A percentile compares a stretch with the other conserved stretches of the same genome.
Evolutionary conservation across 441 rosid species (phyloP).

Genomic region (Erysimum cheiri): DNA sequence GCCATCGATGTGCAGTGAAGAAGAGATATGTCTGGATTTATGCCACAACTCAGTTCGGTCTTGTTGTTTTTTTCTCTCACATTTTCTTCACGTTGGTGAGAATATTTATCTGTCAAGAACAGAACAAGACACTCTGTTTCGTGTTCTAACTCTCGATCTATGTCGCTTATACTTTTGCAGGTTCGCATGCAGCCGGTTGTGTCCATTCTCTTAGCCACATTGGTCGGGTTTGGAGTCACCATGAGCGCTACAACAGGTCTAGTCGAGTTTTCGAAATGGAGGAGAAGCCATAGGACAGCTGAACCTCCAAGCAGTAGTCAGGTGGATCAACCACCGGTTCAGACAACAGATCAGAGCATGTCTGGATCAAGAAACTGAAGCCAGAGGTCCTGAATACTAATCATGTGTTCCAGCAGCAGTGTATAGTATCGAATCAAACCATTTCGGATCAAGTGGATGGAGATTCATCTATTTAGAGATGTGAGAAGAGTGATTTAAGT

Average conservation of each 20-base stretch:
- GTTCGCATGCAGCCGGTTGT: slow-evolving; percentile 70
- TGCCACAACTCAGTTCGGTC: slow-evolving; percentile 68
- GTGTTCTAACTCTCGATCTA: slow-evolving; percentile 5
- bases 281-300: slow-evolving; percentile 40
- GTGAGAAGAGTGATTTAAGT: slow-evolving; percentile 28
- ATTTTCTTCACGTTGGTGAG: slow-evolving; percentile 79
- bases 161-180: slow-evolving; percentile 49
- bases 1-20: slow-evolving; percentile 52
- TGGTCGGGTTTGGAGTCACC: slow-evolving; percentile 79
- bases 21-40: slow-evolving; percentile 77
- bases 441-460: slow-evolving; percentile 19
- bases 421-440: slow-evolving; percentile 18
- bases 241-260: slow-evolving; percentile 66
- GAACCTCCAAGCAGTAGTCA: slow-evolving; percentile 35
- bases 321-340: slow-evolving; percentile 38
- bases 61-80: slow-evolving; percentile 81
- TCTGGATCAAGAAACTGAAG: slow-evolving; percentile 36
- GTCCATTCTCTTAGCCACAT: slow-evolving; percentile 73
- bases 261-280: slow-evolving; percentile 54
- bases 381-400: slow-evolving; percentile 17
- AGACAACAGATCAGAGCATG: slow-evolving; percentile 32
- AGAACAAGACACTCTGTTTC: slow-evolving; percentile 16
- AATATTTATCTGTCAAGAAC: slow-evolving; percentile 12
- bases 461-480: slow-evolving; percentile 24
- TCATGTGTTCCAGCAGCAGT: slow-evolving; percentile 12